Evolutionary conservation across 2,329 filamentous ascomycete species (phyloP), one percentile per base, ranked within the genome.

Genomic region (Cladosporium oxysporum): DNA sequence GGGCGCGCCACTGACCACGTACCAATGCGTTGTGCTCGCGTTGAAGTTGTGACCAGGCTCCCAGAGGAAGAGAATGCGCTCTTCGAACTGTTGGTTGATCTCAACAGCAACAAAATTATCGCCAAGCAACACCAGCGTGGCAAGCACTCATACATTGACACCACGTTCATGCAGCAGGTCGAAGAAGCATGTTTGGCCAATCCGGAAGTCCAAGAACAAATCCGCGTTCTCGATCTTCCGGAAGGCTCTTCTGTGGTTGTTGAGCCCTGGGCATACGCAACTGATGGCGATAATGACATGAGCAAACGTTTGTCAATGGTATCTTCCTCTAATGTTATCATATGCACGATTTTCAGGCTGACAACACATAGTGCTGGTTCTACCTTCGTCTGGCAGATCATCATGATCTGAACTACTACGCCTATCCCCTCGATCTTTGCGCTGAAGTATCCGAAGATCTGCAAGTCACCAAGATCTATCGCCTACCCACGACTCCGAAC

Each of bases 401-500:
- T 71, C 71, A 77, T n/a, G 87, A 90, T 70, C 84, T 84, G 55
- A 89, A 88, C 71, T 86, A 90, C 73, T 90, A 90, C 72, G 85
- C 88, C 0, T 84, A 88, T 71, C 88, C 88, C 0, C 78, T 90
- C 3, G 81, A 85, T 18, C 85, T 88, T 66, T 88, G 86, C 2
- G 87, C 88, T 0, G 88, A 90, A 18, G 79, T 91, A 35, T 87
- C 87, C 72, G 85, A 83, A 0, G 82, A 83, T 52, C 84, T 86
- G 78, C 85, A 87, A 70, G 82, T 91, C 28, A 81, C 88, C 53
- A 84, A 88, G n/a, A 88, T 91, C 69, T 89, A 91, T 71, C 81
- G 85, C 64, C 76, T 91, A 3, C 88, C 89, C 8, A 47, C 35
- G 1, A 89, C 87, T 3, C 89, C 50, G 8, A 26, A 44, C 18